A percentile compares a stretch with the other conserved stretches of the same genome.
Evolutionary conservation across 1,284 basidiomycete species (phyloP).

Genomic region (Abortiporus biennis): DNA sequence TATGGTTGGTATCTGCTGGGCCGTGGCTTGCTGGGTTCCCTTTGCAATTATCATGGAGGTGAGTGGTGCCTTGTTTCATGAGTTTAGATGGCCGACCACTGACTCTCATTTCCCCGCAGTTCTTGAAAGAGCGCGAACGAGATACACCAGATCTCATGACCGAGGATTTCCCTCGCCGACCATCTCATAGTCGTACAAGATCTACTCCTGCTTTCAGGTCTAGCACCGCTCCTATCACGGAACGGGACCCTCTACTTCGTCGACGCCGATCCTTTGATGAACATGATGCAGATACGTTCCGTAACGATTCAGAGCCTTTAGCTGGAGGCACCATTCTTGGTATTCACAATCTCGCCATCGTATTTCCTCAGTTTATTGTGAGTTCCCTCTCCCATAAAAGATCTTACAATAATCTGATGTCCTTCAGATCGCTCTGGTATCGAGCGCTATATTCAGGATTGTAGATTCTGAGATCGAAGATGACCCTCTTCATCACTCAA

Average conservation of each 20-base stretch:
- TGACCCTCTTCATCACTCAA: constrained; percentile 39
- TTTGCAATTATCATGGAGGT: constrained; percentile 94
- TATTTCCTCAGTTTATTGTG: constrained; percentile 88
- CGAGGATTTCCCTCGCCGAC: constrained; percentile 20
- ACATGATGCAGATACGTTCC: constrained; percentile 39
- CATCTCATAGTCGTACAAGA: constrained; percentile 37
- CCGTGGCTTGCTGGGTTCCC: constrained; percentile 90
- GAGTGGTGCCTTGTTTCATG: constrained; percentile 14
- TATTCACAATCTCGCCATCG: constrained; percentile 93
- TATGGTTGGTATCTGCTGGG: constrained; percentile 89
- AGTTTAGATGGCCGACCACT: background rate
- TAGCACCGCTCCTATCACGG: constrained; percentile 27
- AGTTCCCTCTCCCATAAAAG: constrained; percentile 25
- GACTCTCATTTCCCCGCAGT: constrained; percentile 34
- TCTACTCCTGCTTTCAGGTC: constrained; percentile 35
- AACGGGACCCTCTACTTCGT: constrained; percentile 64
- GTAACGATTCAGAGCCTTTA: constrained; percentile 37
- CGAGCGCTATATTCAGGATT: constrained; percentile 82
- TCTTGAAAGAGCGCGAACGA: constrained; percentile 71
- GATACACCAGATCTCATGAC: constrained; percentile 16
- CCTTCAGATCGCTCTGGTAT: constrained; percentile 77
- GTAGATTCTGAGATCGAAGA: constrained; percentile 48
- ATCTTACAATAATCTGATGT: background rate
- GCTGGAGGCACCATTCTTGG: constrained; percentile 94
- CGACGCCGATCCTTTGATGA: constrained; percentile 56